Base-by-base conservation (phyloP, 257 asterid species). In the Solanum infundibuliforme region DNA sequence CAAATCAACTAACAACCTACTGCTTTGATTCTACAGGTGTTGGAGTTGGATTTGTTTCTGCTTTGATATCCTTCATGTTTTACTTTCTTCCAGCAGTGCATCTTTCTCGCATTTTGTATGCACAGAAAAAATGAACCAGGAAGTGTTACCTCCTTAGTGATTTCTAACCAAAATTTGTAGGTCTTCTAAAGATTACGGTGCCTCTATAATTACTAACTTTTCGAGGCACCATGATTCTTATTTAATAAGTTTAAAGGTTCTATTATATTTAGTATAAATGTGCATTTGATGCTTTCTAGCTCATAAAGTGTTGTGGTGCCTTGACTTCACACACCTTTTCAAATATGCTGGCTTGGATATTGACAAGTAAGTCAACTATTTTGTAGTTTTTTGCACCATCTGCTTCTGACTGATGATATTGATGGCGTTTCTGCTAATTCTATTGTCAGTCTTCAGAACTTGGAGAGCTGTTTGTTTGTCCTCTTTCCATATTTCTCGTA, bases 401-500 rank as follows among this genome's bases (percentile, higher is more conserved):
- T 82, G 29, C 66, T 82, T 48, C 43, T 48, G 29, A 82, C 69
- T 82, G 69, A 82, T 81, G 14, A 46, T 82, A 82, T 32, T 82
- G 43, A 82, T 48, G 69, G 69, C 9, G 0, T 48, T 82, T 82
- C 83, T 41, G 41, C 84, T 55, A 76, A 52, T 27, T 48, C 43
- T 87, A 7, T 87, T 35, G 89, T 25, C 95, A 96, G 99, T 89
- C 99, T 97, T 93, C 99, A 96, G 93, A 97, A 97, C 93, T 93
- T 97, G 98, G 99, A 97, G 94, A 94, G 98, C 95, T 97, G 99
- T 89, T 93, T 97, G 72, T 94, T 97, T 93, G 99, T 97, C 89
- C 99, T 97, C 88, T 97, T 96, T 89, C 99, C 99, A 66, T 97
- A 97, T 92, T 96, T 97, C 93, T 96, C 99, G 99, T 97, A 94